Evolutionary conservation across 129 eudicot species (phyloP), one percentile per base, ranked within the genome.

Genomic region (Scalesia atractyloides): DNA sequence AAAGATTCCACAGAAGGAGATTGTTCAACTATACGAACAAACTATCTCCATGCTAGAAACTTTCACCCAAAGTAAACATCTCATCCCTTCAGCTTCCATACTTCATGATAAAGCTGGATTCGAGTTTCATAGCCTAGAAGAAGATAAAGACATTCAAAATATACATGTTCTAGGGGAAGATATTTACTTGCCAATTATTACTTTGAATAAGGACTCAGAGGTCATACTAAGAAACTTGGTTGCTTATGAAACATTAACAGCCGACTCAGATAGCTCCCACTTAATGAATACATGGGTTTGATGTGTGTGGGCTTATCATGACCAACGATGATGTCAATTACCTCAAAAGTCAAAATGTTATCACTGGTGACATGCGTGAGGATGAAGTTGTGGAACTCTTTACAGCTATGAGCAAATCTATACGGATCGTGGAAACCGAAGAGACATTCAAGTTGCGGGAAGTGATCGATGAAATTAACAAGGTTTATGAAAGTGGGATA

Each of bases 341-440:
- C 12, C 34, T 60, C 82, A 49, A 22, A 22, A 22, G 26, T 22
- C 26, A 50, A 11, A 34, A 56, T 0, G 73, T 85, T 22, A 66
- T 85, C 10, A 13, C 44, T 1, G 74, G 80, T 4, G 79, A 70
- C 0, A 8, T 81, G 59, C 3, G 63, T 3, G 53, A 68, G 8
- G 64, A 53, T 10, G 80, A 79, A 49, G 81, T 85, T 30, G 86
- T 65, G 0, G 26, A 79, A 4, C 41, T 85, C 0, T 85, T 83
- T 49, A 76, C 73, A 69, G 85, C 82, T 61, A 82, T 85, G 47
- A 73, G 44, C 5, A 76, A 50, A 9, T 68, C 73, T 26, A 48
- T 48, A 60, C 67, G 66, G 4, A 60, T 43, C 17, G 30, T 72
- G 58, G 50, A 59, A 16, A 20, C 20, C 7, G 12, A 30, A n/a